phyloP scores from a whole-genome alignment of 176 grass and related monocot genomes.

The Eragrostis nindensis region DNA sequence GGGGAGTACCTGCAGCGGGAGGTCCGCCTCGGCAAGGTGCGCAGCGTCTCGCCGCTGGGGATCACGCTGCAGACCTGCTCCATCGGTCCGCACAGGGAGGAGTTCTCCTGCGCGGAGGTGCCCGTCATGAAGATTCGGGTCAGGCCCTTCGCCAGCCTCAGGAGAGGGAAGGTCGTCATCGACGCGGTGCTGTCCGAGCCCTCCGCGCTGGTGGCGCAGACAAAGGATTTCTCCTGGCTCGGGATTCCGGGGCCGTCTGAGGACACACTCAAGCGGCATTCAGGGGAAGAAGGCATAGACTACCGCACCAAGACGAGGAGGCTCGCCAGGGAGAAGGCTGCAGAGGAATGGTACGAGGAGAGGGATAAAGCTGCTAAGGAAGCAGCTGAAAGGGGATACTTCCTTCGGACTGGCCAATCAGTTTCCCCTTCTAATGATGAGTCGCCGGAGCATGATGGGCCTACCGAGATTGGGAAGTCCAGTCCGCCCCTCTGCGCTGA shows the following conservation, averaged over 20 bases:
- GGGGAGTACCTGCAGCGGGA: conserved; percentile 83
- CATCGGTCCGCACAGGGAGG: conserved; percentile 76
- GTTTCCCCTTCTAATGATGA: conserved; percentile 37
- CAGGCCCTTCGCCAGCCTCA: conserved; percentile 79
- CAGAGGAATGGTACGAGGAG: conserved; percentile 41
- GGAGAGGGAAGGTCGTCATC: conserved; percentile 78
- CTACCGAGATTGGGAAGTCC: conserved; percentile 41
- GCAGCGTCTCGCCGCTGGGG: conserved; percentile 82
- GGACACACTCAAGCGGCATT: conserved; percentile 53
- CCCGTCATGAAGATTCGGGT: conserved; percentile 76
- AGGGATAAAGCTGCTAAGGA: conserved; percentile 62
- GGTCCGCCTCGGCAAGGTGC: conserved; percentile 80
- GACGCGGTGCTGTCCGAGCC: conserved; percentile 86
- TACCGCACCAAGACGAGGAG: conserved; percentile 84
- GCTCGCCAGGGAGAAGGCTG: conserved; percentile 74
- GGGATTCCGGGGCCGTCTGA: conserved; percentile 74
- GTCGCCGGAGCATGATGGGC: conserved; percentile 33
- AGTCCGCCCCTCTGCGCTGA: conserved; percentile 64
- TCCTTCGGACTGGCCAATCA: conserved; percentile 54
- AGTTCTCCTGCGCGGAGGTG: conserved; percentile 91
- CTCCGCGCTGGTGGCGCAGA: conserved; percentile 76
- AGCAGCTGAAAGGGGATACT: conserved; percentile 80
- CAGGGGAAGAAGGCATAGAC: conserved; percentile 86
- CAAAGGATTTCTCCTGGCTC: conserved; percentile 92
- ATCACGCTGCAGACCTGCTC: conserved; percentile 94